A percentile compares a stretch with the other conserved stretches of the same genome.
Conservation (phyloP, 768 basidiomycete species). For the Steccherinum ochraceum region DNA sequence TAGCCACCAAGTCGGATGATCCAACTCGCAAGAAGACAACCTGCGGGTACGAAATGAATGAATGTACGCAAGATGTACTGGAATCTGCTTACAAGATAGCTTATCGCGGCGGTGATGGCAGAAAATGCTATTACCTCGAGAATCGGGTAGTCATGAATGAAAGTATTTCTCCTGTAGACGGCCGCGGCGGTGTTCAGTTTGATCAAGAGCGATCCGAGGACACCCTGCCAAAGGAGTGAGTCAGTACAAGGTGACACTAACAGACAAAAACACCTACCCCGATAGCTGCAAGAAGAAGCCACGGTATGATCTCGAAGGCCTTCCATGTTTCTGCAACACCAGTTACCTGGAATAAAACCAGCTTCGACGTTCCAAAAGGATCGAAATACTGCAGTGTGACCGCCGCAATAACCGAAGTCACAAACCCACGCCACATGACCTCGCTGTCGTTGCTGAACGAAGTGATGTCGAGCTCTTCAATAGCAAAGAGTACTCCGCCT, state of each 20-base stretch:
- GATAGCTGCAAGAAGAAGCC: conserved; percentile 54
- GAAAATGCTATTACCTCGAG: conserved; percentile 57
- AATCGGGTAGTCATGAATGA: conserved; percentile 53
- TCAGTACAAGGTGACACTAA: not conserved
- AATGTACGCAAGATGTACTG: not conserved
- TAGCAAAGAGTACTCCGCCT: conserved; percentile 79
- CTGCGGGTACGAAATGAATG: conserved; percentile 24
- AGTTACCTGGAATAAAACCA: conserved; percentile 72
- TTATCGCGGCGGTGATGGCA: conserved; percentile 63
- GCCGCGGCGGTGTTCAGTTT: conserved; percentile 60
- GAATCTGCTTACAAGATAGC: conserved; percentile 47
- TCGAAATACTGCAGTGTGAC: conserved; percentile 80
- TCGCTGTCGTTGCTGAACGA: conserved; percentile 55
- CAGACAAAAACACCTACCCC: conserved; percentile 37
- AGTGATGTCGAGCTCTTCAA: conserved; percentile 72
- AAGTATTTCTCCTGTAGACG: conserved; percentile 51
- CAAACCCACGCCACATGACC: conserved; percentile 84
- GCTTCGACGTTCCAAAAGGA: conserved; percentile 80
- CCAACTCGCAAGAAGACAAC: conserved; percentile 70
- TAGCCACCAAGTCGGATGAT: conserved; percentile 76
- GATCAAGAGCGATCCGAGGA: conserved; percentile 61
- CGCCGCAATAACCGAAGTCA: conserved; percentile 82
- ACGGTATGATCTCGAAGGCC: conserved; percentile 59
- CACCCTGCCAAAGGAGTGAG: conserved; percentile 41
- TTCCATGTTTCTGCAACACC: conserved; percentile 57